Conservation (phyloP, 2,329 filamentous ascomycete species). For the Colletotrichum navitas region DNA sequence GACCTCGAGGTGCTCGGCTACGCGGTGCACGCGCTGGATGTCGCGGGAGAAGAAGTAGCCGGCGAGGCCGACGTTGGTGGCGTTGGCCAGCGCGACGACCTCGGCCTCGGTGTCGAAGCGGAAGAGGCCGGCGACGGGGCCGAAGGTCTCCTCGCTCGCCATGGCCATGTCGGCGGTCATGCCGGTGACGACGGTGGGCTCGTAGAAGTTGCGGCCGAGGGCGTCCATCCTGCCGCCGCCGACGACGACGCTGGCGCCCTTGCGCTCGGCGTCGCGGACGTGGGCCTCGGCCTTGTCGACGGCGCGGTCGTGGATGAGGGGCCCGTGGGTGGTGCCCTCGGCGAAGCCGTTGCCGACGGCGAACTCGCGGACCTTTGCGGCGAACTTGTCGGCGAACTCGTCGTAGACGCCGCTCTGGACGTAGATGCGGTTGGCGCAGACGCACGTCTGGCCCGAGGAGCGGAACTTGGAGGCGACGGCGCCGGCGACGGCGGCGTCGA, state of each 20-base stretch:
- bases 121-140: conserved; percentile 91
- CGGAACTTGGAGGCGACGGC: conserved; percentile 93
- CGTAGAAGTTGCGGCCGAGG: conserved; percentile 83
- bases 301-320: conserved; percentile 87
- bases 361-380: conserved; percentile 79
- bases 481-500: conserved; percentile 86
- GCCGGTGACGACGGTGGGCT: conserved; percentile 88
- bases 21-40: conserved; percentile 68
- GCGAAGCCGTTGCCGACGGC: conserved; percentile 82
- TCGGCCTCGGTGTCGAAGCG: conserved; percentile 90
- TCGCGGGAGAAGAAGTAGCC: conserved; percentile 91
- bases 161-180: conserved; percentile 90
- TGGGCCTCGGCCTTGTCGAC: conserved; percentile 83
- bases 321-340: conserved; percentile 80
- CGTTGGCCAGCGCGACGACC: conserved; percentile 86
- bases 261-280: conserved; percentile 81
- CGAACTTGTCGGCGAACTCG: conserved; percentile 75
- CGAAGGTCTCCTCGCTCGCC: conserved; percentile 92
- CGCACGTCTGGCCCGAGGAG: conserved; percentile 94
- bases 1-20: conserved; percentile 80
- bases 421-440: conserved; percentile 88
- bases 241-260: conserved; percentile 80
- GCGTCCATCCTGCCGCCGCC: conserved; percentile 78
- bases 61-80: conserved; percentile 86
- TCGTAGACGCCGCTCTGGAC: conserved; percentile 85